Percentiles rank a stretch among this genome's conserved stretches.
Evolutionary conservation across 257 asterid species (phyloP).

Genomic region (Lantana camara): DNA sequence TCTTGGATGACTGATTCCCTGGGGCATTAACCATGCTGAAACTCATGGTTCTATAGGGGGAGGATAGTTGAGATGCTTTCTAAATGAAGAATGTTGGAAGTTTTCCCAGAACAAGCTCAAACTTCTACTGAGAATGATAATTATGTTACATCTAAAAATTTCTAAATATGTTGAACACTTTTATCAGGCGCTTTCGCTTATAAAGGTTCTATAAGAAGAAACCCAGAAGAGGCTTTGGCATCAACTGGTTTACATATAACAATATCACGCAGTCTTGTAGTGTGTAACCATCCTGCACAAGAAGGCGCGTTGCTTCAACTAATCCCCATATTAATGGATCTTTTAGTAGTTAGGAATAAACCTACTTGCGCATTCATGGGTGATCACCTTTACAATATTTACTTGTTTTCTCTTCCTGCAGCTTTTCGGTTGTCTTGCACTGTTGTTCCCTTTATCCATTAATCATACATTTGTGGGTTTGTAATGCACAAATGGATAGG

Average conservation of each 20-base stretch:
- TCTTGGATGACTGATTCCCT: neutral
- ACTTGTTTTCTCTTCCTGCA: neutral
- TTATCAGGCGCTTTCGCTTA: neutral
- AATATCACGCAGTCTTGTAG: neutral
- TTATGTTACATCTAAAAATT: neutral
- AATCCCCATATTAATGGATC: neutral
- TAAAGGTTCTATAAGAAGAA: neutral
- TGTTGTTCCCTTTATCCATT: neutral
- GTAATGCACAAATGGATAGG: neutral
- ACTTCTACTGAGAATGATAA: conserved; percentile 1
- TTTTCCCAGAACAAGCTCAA: neutral
- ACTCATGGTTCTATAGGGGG: neutral
- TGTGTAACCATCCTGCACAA: neutral
- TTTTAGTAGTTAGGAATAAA: neutral
- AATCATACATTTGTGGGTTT: neutral
- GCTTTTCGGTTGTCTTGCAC: too few species aligned
- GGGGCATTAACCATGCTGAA: neutral
- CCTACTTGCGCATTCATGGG: neutral
- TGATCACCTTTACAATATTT: conserved; percentile 9
- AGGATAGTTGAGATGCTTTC: conserved; percentile 11
- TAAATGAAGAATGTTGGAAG: neutral
- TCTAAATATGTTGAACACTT: neutral
- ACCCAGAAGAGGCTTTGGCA: neutral
- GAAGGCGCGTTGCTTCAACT: neutral
- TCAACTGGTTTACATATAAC: neutral